phyloP scores from a whole-genome alignment of 306 rosid genomes.

The Quercus aquifolioides region DNA sequence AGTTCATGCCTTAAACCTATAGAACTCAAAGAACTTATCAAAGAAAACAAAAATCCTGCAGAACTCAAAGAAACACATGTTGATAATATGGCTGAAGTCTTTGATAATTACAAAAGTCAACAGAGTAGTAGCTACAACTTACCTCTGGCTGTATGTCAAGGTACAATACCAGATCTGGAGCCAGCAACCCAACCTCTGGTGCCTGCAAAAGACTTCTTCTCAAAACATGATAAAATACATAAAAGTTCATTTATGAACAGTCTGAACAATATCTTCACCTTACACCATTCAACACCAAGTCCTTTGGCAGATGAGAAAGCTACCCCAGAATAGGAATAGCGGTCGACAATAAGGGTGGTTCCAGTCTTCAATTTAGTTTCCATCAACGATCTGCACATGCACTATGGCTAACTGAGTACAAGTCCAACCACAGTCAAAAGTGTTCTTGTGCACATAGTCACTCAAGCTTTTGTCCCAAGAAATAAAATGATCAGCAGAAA shows the following conservation, averaged over 20 bases:
- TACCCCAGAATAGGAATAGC: constrained; percentile 90
- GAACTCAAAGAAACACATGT: neutral
- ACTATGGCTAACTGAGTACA: neutral
- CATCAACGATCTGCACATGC: constrained; percentile 67
- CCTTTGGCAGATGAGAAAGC: constrained; percentile 95
- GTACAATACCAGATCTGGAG: constrained; percentile 75
- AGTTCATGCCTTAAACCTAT: neutral
- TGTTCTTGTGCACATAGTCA: neutral
- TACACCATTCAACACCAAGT: constrained; percentile 82
- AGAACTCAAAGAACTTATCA: neutral
- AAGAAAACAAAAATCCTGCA: neutral
- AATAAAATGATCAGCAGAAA: neutral
- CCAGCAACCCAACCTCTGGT: constrained; percentile 77
- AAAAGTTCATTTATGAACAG: neutral
- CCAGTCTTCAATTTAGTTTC: constrained; percentile 77
- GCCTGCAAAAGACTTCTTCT: constrained; percentile 45
- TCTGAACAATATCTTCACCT: constrained; percentile 41
- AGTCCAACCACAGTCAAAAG: neutral
- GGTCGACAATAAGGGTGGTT: constrained; percentile 85
- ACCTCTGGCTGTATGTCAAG: constrained; percentile 92
- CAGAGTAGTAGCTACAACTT: constrained; percentile 1
- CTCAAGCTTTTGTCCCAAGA: neutral
- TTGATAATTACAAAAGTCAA: neutral
- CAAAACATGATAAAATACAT: constrained; percentile 3
- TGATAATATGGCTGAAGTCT: neutral